Conservation (phyloP, 306 rosid species). For the Acacia acuminata region DNA sequence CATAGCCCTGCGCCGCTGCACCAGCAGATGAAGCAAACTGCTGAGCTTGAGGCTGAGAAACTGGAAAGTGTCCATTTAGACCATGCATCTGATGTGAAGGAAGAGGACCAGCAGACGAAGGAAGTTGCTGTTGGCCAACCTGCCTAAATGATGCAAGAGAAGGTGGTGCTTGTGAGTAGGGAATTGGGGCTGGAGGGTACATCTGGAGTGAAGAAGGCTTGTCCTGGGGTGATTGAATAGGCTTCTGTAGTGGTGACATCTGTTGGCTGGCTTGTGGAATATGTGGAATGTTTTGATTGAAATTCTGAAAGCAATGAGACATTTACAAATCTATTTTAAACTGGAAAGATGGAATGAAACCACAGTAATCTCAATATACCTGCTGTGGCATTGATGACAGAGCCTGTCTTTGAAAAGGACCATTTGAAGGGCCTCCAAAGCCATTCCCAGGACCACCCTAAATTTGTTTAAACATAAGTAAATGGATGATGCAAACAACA, state of each 20-base stretch:
- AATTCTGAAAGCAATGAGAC: constrained; percentile 51
- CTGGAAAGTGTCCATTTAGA: constrained; percentile 50
- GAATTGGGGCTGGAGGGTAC: constrained; percentile 51
- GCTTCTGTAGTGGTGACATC: constrained; percentile 63
- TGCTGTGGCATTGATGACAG: constrained; percentile 56
- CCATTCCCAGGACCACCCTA: constrained; percentile 67
- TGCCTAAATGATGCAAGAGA: constrained; percentile 52
- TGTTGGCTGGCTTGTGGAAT: constrained; percentile 62
- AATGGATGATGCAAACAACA: constrained; percentile 22
- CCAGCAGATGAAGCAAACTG: constrained; percentile 52
- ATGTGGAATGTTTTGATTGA: constrained; percentile 59
- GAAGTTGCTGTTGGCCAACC: constrained; percentile 64
- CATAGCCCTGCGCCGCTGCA: constrained; percentile 45
- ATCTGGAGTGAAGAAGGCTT: constrained; percentile 62
- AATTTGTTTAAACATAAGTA: constrained; percentile 31
- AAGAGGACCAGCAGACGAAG: constrained; percentile 60
- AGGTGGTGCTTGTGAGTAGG: constrained; percentile 56
- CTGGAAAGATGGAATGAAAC: constrained; percentile 20
- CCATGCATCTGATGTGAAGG: constrained; percentile 57
- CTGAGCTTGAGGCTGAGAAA: constrained; percentile 68
- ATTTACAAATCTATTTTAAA: constrained; percentile 26
- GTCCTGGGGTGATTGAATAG: constrained; percentile 70
- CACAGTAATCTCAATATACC: constrained; percentile 39
- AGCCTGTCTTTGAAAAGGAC: constrained; percentile 45
- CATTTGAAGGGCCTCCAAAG: constrained; percentile 53